Percentiles rank a stretch among this genome's conserved stretches.
Evolutionary conservation across 129 eudicot genomes (phyloP).

Genomic region (Chrysanthemum seticuspe): DNA sequence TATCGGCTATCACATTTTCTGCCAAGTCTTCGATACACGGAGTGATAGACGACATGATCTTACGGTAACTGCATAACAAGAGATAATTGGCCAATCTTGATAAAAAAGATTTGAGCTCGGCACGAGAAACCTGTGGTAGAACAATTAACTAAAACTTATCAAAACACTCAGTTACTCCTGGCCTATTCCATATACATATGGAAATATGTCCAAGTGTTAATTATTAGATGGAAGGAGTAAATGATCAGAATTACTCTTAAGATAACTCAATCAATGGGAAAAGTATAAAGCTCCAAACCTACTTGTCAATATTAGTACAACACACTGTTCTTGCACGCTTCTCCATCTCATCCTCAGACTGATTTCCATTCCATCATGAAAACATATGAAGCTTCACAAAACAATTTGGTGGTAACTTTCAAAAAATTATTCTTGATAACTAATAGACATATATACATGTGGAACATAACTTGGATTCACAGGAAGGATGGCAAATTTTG

Average conservation of each 20-base stretch:
- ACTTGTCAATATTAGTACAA: slow-evolving; percentile 93
- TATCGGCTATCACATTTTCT: too few relatives aligned
- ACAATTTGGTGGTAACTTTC: not conserved
- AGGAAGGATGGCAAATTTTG: slow-evolving; percentile 95
- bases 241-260: not conserved
- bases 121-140: slow-evolving; percentile 70
- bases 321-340: slow-evolving; percentile 93
- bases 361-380: slow-evolving; percentile 1
- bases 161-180: too few relatives aligned
- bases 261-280: too few relatives aligned
- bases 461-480: slow-evolving; percentile 96
- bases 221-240: not conserved
- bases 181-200: too few relatives aligned
- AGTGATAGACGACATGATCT: too few relatives aligned
- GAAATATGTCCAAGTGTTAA: not conserved
- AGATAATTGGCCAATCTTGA: too few relatives aligned
- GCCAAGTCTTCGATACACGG: too few relatives aligned
- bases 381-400: not conserved
- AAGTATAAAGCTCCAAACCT: slow-evolving; percentile 36
- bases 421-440: not conserved
- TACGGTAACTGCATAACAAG: too few relatives aligned
- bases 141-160: not conserved
- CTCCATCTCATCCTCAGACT: slow-evolving; percentile 97
- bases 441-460: slow-evolving; percentile 46
- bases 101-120: slow-evolving; percentile 65